These are phyloP conservation scores for Blumeria graminis DNA, from an alignment of 2,329 filamentous ascomycete genomes.

Conservation along the genomic window DNA sequence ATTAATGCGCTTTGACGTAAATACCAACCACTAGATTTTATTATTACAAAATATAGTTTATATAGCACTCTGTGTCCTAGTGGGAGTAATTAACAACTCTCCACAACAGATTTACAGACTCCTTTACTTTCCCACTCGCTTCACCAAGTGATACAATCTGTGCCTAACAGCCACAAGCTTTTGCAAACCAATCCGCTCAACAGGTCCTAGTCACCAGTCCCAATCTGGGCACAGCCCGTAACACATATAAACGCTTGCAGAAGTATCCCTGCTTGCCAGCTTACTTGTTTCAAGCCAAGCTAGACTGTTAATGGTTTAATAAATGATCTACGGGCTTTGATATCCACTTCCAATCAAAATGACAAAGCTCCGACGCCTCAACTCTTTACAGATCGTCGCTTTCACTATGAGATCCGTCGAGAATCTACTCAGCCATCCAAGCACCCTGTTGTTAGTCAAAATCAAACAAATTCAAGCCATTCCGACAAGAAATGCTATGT, in stretches of 20 bases:
- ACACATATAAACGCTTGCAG: neutral
- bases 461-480: neutral
- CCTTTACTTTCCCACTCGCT: too few relatives aligned
- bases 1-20: too few relatives aligned
- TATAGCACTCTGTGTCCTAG: too few relatives aligned
- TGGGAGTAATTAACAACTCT: too few relatives aligned
- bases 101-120: too few relatives aligned
- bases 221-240: too few relatives aligned
- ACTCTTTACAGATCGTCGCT: constrained; percentile 1
- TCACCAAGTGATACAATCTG: too few relatives aligned
- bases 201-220: too few relatives aligned
- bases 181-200: too few relatives aligned
- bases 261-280: neutral
- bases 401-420: neutral
- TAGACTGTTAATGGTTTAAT: neutral
- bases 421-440: neutral
- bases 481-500: neutral
- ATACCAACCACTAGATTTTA: too few relatives aligned
- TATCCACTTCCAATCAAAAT: neutral
- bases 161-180: too few relatives aligned
- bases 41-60: too few relatives aligned
- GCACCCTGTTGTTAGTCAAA: neutral
- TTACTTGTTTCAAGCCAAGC: neutral
- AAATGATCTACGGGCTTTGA: neutral
- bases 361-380: neutral